These are phyloP conservation scores for Colletotrichum sp. DNA, from an alignment of 2,329 filamentous ascomycete genomes.

Conservation along the genomic window DNA sequence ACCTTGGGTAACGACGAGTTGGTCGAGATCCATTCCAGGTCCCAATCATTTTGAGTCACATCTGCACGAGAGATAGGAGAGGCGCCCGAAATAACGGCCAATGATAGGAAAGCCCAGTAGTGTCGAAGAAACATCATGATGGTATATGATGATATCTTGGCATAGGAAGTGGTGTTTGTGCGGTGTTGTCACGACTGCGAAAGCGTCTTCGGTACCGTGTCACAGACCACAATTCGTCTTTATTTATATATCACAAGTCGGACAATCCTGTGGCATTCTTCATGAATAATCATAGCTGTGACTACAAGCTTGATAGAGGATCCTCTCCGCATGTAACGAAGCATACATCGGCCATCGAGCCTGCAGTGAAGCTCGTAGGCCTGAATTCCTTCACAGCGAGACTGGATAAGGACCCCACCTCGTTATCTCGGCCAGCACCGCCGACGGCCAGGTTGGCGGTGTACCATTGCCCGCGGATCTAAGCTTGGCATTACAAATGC, in stretches of 20 bases:
- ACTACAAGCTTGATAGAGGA: neutral
- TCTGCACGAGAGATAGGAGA: neutral
- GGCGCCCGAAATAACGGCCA: neutral
- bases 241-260: neutral
- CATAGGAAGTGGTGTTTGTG: neutral
- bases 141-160: neutral
- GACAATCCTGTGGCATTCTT: neutral
- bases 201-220: neutral
- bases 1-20: constrained; percentile 31
- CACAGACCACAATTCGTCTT: neutral
- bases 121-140: neutral
- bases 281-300: neutral
- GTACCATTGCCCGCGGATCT: neutral
- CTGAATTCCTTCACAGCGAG: neutral
- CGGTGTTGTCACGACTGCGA: neutral
- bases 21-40: constrained; percentile 28
- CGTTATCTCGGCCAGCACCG: neutral
- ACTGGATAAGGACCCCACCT: neutral
- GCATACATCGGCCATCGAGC: neutral
- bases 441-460: neutral
- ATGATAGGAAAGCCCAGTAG: neutral
- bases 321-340: neutral
- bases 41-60: neutral
- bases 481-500: neutral
- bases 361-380: neutral